phyloP scores from a whole-genome alignment of 352 stramenopile species.

The Phytophthora europaea region DNA sequence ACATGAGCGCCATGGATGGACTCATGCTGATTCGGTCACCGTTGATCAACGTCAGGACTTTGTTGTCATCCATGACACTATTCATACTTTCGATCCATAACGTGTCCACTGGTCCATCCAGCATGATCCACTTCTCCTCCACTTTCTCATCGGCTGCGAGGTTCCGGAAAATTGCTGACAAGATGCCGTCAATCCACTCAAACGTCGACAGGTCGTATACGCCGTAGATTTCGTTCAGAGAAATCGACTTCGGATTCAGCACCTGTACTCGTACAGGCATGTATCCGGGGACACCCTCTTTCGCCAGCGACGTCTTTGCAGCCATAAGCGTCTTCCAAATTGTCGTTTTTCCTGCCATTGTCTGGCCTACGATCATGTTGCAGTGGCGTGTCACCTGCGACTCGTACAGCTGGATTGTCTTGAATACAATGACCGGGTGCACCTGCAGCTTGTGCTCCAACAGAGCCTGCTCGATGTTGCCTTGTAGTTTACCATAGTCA shows the following conservation, averaged over 20 bases:
- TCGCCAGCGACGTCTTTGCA: slow-evolving; percentile 81
- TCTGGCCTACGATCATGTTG: slow-evolving; percentile 95
- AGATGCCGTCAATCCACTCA: slow-evolving; percentile 89
- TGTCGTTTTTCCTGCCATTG: slow-evolving; percentile 92
- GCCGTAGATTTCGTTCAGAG: slow-evolving; percentile 92
- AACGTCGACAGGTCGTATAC: slow-evolving; percentile 91
- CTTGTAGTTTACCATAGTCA: slow-evolving; percentile 93
- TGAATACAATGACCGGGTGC: slow-evolving; percentile 93
- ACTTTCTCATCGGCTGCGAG: slow-evolving; percentile 79
- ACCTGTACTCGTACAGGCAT: slow-evolving; percentile 89
- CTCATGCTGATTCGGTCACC: slow-evolving; percentile 90
- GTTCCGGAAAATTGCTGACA: slow-evolving; percentile 86
- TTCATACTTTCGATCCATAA: slow-evolving; percentile 94
- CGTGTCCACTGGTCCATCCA: slow-evolving; percentile 89
- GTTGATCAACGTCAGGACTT: slow-evolving; percentile 89
- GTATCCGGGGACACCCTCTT: slow-evolving; percentile 77
- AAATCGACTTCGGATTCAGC: slow-evolving; percentile 92
- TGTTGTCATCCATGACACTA: slow-evolving; percentile 92
- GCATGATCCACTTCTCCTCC: slow-evolving; percentile 92
- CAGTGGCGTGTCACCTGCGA: slow-evolving; percentile 96
- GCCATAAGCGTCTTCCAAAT: slow-evolving; percentile 84
- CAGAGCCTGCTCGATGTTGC: slow-evolving; percentile 90
- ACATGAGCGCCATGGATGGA: slow-evolving; percentile 91
- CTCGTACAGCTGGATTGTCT: slow-evolving; percentile 97
- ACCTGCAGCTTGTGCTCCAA: slow-evolving; percentile 89